A percentile compares a stretch with the other conserved stretches of the same genome.
Evolutionary conservation across 2,329 filamentous ascomycete species (phyloP).

Genomic region (Camptophora hylomeconis): DNA sequence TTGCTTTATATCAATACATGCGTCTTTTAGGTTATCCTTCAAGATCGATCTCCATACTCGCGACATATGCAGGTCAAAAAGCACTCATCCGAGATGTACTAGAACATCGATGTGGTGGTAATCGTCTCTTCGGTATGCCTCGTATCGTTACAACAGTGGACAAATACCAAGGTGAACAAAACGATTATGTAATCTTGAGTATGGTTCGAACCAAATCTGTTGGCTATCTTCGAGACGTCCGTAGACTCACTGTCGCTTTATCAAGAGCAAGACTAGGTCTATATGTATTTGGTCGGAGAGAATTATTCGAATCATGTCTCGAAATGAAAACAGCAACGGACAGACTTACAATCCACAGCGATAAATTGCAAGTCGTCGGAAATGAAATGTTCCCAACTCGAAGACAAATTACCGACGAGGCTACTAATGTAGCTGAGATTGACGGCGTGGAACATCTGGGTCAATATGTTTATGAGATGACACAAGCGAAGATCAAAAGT

Average conservation of each 20-base stretch:
- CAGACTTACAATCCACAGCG: conserved; percentile 59
- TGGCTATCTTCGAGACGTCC: conserved; percentile 85
- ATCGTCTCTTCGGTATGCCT: conserved; percentile 75
- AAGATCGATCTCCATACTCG: conserved; percentile 69
- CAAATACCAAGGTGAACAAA: conserved; percentile 98
- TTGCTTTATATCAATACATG: conserved; percentile 96
- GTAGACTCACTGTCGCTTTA: conserved; percentile 84
- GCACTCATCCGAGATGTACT: conserved; percentile 83
- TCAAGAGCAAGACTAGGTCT: conserved; percentile 84
- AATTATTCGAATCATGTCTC: conserved; percentile 77
- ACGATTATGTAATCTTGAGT: conserved; percentile 93
- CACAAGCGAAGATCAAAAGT: conserved; percentile 53
- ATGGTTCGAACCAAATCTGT: conserved; percentile 78
- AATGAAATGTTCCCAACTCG: conserved; percentile 73
- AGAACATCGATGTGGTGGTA: conserved; percentile 66
- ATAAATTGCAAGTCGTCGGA: conserved; percentile 68
- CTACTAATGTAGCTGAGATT: conserved; percentile 56
- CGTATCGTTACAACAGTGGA: conserved; percentile 88
- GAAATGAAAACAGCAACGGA: conserved; percentile 83
- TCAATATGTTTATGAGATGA: conserved; percentile 96
- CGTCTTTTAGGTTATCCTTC: conserved; percentile 84
- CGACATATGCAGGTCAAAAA: conserved; percentile 85
- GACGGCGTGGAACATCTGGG: conserved; percentile 86
- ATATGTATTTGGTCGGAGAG: conserved; percentile 78
- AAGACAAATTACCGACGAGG: conserved; percentile 37